Evolutionary conservation across 176 grass and related monocot species (phyloP).

Genomic region (Dactylis glomerata): DNA sequence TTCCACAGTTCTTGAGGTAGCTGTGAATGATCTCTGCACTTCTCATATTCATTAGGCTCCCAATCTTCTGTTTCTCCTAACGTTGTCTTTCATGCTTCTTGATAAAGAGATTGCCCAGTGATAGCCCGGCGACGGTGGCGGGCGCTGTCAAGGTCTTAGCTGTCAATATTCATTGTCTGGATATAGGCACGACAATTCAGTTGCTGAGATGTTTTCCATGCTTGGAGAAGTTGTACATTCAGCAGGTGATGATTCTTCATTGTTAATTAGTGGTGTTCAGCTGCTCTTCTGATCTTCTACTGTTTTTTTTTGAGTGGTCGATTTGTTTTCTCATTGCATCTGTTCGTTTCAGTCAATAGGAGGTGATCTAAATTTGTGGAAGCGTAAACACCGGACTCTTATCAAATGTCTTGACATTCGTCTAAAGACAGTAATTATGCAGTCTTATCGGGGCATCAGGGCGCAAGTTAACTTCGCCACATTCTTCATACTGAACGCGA

Average conservation of each 20-base stretch:
- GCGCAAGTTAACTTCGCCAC: neutral
- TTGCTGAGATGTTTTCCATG: neutral
- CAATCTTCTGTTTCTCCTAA: too few species aligned
- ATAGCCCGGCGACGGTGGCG: too few species aligned
- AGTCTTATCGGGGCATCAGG: neutral
- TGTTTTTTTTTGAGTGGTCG: neutral
- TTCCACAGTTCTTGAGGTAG: too few species aligned
- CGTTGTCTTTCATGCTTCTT: too few species aligned
- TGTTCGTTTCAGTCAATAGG: neutral
- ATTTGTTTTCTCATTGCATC: neutral
- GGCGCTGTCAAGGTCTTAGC: too few species aligned
- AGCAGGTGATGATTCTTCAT: neutral
- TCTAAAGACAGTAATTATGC: neutral
- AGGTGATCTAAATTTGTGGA: neutral
- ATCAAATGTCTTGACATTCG: neutral
- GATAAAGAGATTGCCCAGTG: too few species aligned
- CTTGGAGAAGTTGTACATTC: constrained; percentile 22
- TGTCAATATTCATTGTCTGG: too few species aligned
- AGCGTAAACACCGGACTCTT: neutral
- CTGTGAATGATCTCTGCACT: too few species aligned
- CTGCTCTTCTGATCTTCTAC: neutral
- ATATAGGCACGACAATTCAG: too few species aligned
- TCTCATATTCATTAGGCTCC: too few species aligned
- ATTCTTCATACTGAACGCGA: neutral
- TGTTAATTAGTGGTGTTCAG: neutral